Evolutionary conservation across 305 asterid genomes (phyloP).

Genomic region (Rubia balearica): DNA sequence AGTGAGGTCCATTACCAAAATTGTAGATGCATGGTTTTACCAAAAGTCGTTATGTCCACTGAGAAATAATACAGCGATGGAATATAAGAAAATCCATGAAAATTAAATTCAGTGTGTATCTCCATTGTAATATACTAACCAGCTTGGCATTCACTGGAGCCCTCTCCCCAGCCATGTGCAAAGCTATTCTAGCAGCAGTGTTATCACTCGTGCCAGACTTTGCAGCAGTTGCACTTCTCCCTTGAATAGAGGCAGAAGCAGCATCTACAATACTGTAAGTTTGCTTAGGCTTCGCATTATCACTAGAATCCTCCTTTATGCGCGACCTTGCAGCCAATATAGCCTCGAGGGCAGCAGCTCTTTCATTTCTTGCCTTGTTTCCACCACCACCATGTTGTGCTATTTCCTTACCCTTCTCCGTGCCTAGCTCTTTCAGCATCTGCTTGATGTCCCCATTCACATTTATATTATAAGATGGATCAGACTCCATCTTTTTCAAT

Average conservation of each 20-base stretch:
- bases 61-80: neutral
- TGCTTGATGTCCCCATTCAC: slow-evolving; percentile 78
- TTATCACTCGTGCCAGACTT: slow-evolving; percentile 72
- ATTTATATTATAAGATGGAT: slow-evolving; percentile 84
- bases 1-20: neutral
- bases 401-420: slow-evolving; percentile 85
- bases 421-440: slow-evolving; percentile 91
- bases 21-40: neutral
- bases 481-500: slow-evolving; percentile 64
- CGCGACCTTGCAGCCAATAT: slow-evolving; percentile 88
- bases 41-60: neutral
- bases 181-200: slow-evolving; percentile 94
- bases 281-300: slow-evolving; percentile 50
- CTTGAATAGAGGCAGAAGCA: slow-evolving; percentile 98
- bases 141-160: slow-evolving; percentile 80
- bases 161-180: slow-evolving; percentile 99
- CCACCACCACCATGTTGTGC: slow-evolving; percentile 99
- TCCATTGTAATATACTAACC: slow-evolving; percentile 45
- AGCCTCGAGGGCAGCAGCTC: slow-evolving; percentile 81
- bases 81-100: neutral
- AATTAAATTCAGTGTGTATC: neutral
- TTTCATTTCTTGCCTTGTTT: slow-evolving; percentile 75
- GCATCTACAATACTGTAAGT: slow-evolving; percentile 91
- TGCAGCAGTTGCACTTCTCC: slow-evolving; percentile 98
- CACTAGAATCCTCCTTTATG: slow-evolving; percentile 57